These are phyloP conservation scores for Strigomonas galati DNA, from an alignment of 208 protist species.

Conservation along the genomic window DNA sequence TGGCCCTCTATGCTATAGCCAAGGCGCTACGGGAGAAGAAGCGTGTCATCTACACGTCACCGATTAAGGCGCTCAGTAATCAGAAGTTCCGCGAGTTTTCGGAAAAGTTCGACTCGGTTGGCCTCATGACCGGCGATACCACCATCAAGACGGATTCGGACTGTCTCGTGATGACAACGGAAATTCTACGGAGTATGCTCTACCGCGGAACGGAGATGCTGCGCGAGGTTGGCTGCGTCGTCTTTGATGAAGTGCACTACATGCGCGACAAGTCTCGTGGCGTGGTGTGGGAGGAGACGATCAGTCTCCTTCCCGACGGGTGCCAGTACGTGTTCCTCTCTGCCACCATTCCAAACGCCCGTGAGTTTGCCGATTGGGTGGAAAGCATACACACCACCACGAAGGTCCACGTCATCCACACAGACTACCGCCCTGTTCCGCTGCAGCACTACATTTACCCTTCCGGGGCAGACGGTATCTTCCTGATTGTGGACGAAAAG, in stretches of 20 bases:
- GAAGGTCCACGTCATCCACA: conserved; percentile 99
- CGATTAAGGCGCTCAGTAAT: conserved; percentile 99
- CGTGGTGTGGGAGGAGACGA: conserved; percentile 99
- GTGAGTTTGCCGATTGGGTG: conserved; percentile 99
- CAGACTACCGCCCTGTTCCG: conserved; percentile 99
- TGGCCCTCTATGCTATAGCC: conserved; percentile 99
- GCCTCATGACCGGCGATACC: conserved; percentile 99
- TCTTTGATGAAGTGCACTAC: conserved; percentile 99
- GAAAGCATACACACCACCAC: conserved; percentile 95
- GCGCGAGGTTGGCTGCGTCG: conserved; percentile 99
- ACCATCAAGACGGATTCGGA: conserved; percentile 97
- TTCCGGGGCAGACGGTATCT: conserved; percentile 95
- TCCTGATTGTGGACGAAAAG: conserved; percentile 97
- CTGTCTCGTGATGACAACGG: conserved; percentile 99
- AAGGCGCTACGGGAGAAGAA: conserved; percentile 97
- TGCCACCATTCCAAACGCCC: conserved; percentile 99
- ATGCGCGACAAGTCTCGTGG: conserved; percentile 99
- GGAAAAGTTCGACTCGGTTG: conserved; percentile 97
- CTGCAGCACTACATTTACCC: conserved; percentile 99
- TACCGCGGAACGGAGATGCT: conserved; percentile 98
- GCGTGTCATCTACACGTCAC: conserved; percentile 99
- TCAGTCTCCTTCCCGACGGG: conserved; percentile 98
- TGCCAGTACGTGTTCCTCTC: conserved; percentile 99
- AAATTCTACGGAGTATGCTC: conserved; percentile 99
- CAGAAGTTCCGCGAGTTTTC: conserved; percentile 99